Base-by-base conservation (phyloP, 352 stramenopile genomes). In the Phytophthora citrophthora region DNA sequence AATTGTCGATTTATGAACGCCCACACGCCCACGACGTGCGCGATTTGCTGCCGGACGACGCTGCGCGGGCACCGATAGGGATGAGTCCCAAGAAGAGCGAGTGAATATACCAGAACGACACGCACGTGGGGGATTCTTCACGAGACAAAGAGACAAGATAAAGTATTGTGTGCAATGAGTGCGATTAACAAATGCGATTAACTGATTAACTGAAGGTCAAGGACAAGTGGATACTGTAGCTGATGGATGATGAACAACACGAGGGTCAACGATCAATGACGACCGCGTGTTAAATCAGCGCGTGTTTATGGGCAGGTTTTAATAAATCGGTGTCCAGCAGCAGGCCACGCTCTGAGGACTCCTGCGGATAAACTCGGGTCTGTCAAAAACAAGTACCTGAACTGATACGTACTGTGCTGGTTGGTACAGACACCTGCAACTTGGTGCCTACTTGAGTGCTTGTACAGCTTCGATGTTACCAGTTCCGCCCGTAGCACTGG, bases 251-350 rank as follows among this genome's bases (percentile, higher is more conserved):
- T 32, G 29, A 32, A 32, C 29, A 32, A 41, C 34, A 41, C 34
- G 34, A 9, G 11, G 5, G 34, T 41, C 34, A 27, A 36, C 5
- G 26, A 40, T 53, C 4, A 18, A 40, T 53, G 46, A 40, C 29
- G 29, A 40, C 15, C 46, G 40, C n/a, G 15, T 29, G 27, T 39
- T 36, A 38, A 40, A 39, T 40, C 26, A 40, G 43, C 27, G 24
- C 44, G 44, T 50, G 44, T 50, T 50, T 50, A 50, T 50, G 44
- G 44, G 44, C 44, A 45, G 29, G 20, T 50, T 50, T 50, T 38
- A 50, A 50, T 50, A 50, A 50, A 23, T 34, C 24, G 15, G 24
- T n/a, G 27, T 32, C 39, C 39, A 45, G 39, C 39, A 45, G n/a
- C 39, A 45, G 39, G n/a, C 39, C 8, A 20, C 38, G 0, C 26